Evolutionary conservation across 805 yeast species (phyloP), one percentile per base, ranked within the genome.

Genomic region (Metschnikowia colocasiae): DNA sequence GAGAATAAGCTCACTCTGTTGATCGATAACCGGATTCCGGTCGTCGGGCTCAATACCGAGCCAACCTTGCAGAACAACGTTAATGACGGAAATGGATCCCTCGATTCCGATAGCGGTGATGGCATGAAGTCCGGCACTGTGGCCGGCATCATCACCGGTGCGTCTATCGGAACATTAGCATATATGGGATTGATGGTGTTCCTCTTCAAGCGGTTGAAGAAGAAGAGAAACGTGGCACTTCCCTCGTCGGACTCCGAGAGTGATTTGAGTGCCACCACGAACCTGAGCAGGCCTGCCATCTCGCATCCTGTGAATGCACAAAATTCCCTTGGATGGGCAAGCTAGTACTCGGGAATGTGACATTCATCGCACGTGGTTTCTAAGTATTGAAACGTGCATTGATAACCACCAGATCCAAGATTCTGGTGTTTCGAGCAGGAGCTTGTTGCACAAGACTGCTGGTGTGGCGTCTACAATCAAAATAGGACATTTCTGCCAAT

Each of bases 61-160:
- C 40, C 48, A 12, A 32, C 15, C 23, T 35, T 47, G 18, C 38
- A 52, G 4, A 43, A 49, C 10, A 44, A 34, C 19, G 26, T 43
- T 6, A 38, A 49, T n/a, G 18, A 41, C 22, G 60, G 62, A 44
- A 59, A 62, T 46, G 75, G 75, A 1, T 71, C 76, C 1, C 60
- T 69, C 48, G 78, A 68, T 49, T 46, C 57, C 4, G 43, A 52
- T 2, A 48, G 51, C 23, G 37, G 51, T 10, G 48, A 47, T 16
- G 32, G 53, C 22, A 46, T 55, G 22, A 57, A 62, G 46, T 65
- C 65, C 46, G 72, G 68, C 39, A 75, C 75, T 51, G 75, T 87
- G 20, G 83, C 86, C 22, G 96, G 95, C 31, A 79, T 90, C 45
- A 83, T 92, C 12, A 75, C 88, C 34, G 97, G 97, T 40, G 82